Evolutionary conservation across 2,329 filamentous ascomycete genomes (phyloP), one percentile per base, ranked within the genome.

Genomic region (Myriosclerotinia scirpicola): DNA sequence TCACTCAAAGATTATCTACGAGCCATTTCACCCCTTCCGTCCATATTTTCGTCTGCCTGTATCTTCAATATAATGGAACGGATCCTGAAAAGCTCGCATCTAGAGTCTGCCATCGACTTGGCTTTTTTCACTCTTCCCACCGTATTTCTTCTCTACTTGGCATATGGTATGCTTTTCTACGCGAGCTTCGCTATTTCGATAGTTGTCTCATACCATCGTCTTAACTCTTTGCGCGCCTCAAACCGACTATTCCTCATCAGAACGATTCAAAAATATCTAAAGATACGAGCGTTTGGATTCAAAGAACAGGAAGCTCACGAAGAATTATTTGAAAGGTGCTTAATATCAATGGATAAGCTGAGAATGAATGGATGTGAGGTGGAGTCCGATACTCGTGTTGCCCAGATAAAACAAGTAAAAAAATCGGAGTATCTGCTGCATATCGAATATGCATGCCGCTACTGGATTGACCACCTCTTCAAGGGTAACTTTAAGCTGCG

Each of bases 401-500:
- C 38, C 6, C 3, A 64, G 11, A 26, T 48, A 1, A 20, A n/a
- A 5, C 36, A 56, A 44, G 17, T 7, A 20, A 12, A 14, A 42
- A 42, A 15, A 5, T 42, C 15, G 40, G 40, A 56, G 11, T 34
- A 54, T 48, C 62, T 64, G 14, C 17, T 17, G n/a, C 15, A 9
- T 8, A 53, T 69, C 40, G 36, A 66, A 15, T 71, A 69, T 36
- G 55, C 64, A 50, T 68, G 68, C 34, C 58, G 64, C 17, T 67
- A 67, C 50, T 69, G 68, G 66, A 53, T 67, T 5, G 30, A 68
- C 2, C 69, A 71, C 66, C 17, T 70, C 30, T 54, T 58, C 5
- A 64, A 58, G 26, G 52, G 34, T n/a, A 38, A 40, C 12, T 11
- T 62, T 42, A 20, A 64, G 34, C 26, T 55, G 53, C 11, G 7